These are phyloP conservation scores for Diversispora eburnea DNA, from an alignment of 192 early-diverging fungal species.

Conservation along the genomic window DNA sequence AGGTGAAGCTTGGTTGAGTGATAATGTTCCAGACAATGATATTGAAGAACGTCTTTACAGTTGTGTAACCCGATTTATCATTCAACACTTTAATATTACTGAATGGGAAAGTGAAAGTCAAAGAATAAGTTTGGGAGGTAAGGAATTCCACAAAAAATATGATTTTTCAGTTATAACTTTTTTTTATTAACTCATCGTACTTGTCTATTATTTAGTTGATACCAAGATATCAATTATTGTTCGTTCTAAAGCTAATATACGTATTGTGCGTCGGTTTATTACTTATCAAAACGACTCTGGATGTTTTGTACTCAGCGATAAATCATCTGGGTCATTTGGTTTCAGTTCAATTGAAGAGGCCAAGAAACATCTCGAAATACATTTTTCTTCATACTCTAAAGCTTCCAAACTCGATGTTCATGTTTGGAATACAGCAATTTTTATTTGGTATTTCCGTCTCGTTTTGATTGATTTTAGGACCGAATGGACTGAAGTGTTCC, in stretches of 20 bases:
- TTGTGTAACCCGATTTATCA: conserved; percentile 3
- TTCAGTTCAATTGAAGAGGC: conserved; percentile 20
- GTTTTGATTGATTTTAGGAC: conserved; percentile 10
- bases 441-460: conserved; percentile 22
- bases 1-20: conserved; percentile 10
- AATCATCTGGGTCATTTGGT: conserved; percentile 10
- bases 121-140: neutral
- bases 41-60: conserved; percentile 18
- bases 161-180: neutral
- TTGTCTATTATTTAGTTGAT: neutral
- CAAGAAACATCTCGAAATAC: neutral
- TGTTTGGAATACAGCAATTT: conserved; percentile 8
- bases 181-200: neutral
- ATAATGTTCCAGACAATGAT: neutral
- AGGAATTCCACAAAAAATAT: neutral
- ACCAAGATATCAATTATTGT: conserved; percentile 4
- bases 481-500: conserved; percentile 14
- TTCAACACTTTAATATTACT: conserved; percentile 16
- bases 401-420: neutral
- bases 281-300: conserved; percentile 19
- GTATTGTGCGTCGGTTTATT: conserved; percentile 19
- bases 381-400: conserved; percentile 17
- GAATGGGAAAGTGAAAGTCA: conserved; percentile 19
- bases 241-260: neutral
- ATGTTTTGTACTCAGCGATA: neutral